Evolutionary conservation across 305 asterid genomes (phyloP).

Genomic region (Fraxinus paxiana): DNA sequence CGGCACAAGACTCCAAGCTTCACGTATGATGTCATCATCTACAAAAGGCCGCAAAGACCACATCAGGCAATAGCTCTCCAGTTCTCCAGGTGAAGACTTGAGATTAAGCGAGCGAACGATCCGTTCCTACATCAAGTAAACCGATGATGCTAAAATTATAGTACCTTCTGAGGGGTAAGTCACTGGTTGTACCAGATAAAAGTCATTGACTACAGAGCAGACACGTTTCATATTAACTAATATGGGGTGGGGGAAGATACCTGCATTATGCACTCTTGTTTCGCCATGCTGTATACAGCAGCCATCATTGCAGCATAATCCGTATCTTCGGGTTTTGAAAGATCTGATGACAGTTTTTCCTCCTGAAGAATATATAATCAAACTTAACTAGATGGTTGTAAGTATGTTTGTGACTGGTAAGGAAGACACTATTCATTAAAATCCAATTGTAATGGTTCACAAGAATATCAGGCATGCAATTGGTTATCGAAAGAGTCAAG

Average conservation of each 20-base stretch:
- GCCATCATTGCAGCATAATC: conserved; percentile 66
- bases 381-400: not conserved
- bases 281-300: conserved; percentile 54
- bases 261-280: conserved; percentile 81
- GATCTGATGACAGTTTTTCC: conserved; percentile 24
- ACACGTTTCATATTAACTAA: not conserved
- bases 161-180: not conserved
- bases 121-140: conserved; percentile 40
- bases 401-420: not conserved
- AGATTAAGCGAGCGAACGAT: conserved; percentile 55
- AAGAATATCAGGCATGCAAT: not conserved
- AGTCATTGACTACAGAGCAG: not conserved
- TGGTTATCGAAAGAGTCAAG: not conserved
- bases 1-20: conserved; percentile 57
- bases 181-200: not conserved
- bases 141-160: not conserved
- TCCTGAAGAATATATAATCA: conserved; percentile 27
- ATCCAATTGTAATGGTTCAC: not conserved
- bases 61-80: conserved; percentile 75
- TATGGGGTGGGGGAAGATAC: conserved; percentile 27
- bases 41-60: conserved; percentile 76
- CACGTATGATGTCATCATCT: conserved; percentile 57
- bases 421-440: not conserved
- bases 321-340: conserved; percentile 36
- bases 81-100: conserved; percentile 60